Percentiles rank a stretch among this genome's conserved stretches.
Evolutionary conservation across 2,329 filamentous ascomycete species (phyloP).

Genomic region (Paradendryphiella salina): DNA sequence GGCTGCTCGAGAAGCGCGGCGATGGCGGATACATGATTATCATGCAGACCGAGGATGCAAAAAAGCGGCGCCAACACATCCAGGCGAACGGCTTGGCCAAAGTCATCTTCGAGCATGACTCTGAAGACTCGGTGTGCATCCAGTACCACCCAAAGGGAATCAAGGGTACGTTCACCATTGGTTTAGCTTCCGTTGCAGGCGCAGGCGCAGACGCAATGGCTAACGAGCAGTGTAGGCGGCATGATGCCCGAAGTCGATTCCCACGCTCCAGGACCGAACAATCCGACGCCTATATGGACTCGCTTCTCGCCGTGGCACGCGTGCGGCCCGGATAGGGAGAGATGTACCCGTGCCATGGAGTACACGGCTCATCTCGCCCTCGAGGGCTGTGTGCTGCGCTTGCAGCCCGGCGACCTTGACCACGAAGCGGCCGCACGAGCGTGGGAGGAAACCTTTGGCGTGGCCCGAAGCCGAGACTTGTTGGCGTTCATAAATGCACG

Average conservation of each 20-base stretch:
- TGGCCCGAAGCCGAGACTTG: conserved; percentile 48
- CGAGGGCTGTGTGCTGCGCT: conserved; percentile 41
- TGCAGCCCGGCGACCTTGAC: conserved; percentile 45
- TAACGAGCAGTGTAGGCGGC: conserved; percentile 36
- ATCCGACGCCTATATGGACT: conserved; percentile 46
- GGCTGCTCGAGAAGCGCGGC: conserved; percentile 49
- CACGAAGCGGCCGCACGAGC: conserved; percentile 45
- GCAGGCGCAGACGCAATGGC: background rate
- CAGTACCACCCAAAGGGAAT: conserved; percentile 54
- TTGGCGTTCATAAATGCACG: conserved; percentile 45
- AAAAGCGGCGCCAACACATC: conserved; percentile 44
- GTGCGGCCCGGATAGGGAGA: conserved; percentile 44
- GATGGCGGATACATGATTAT: conserved; percentile 56
- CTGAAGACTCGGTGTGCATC: conserved; percentile 42
- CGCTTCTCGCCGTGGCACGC: conserved; percentile 53
- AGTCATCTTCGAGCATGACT: conserved; percentile 46
- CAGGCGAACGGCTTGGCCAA: conserved; percentile 42
- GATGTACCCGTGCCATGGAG: conserved; percentile 47
- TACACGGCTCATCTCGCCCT: conserved; percentile 44
- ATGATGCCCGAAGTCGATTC: conserved; percentile 53
- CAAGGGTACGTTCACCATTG: conserved; percentile 29
- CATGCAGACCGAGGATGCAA: conserved; percentile 52
- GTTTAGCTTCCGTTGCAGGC: background rate
- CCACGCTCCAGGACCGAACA: conserved; percentile 38
- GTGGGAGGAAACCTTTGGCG: conserved; percentile 50